Base-by-base conservation (phyloP, 2,329 filamentous ascomycete species). In the Cryphonectria radicalis region DNA sequence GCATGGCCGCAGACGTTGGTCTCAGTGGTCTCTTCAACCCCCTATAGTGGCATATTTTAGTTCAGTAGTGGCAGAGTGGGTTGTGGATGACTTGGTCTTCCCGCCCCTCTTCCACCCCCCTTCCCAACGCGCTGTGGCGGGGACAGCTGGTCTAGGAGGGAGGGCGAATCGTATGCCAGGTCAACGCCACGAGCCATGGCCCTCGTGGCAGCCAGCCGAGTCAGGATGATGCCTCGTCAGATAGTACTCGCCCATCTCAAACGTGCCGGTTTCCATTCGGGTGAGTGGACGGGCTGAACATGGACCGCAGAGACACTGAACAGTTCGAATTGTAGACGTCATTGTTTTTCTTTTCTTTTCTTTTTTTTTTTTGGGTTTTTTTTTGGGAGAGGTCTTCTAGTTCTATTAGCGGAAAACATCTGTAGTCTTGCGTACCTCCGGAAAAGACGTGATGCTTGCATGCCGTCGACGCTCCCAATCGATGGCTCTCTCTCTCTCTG, bases 371-470 rank as follows among this genome's bases (percentile, higher is more conserved):
- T 8, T n/a, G n/a, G n/a, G n/a, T 67, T 43, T 25, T 22, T 70
- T 59, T 59, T 13, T 6, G 13, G 32, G 53, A 17, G 57, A 70
- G 43, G 53, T 57, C 60, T 65, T 70, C 67, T 68, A 67, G 35
- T 63, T 60, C 68, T 68, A 68, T 72, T 72, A 72, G 70, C 65
- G 67, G 25, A 66, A 40, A 50, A 64, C 42, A 70, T 37, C 46
- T 62, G 25, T 63, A 55, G 40, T 25, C 46, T 63, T 67, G 67
- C 70, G 22, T 72, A 72, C 70, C 70, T 72, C 68, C 70, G 40
- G 35, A 35, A 40, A 40, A 28, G 59, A 62, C 59, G 22, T 19
- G 19, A 62, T 62, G 59, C 59, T 22, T 62, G 59, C 59, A n/a
- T 40, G 32, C 14, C 32, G 50, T 55, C 46, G 67, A 69, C 13